phyloP scores from a whole-genome alignment of 768 basidiomycete genomes.

The Pisolithus orientalis region DNA sequence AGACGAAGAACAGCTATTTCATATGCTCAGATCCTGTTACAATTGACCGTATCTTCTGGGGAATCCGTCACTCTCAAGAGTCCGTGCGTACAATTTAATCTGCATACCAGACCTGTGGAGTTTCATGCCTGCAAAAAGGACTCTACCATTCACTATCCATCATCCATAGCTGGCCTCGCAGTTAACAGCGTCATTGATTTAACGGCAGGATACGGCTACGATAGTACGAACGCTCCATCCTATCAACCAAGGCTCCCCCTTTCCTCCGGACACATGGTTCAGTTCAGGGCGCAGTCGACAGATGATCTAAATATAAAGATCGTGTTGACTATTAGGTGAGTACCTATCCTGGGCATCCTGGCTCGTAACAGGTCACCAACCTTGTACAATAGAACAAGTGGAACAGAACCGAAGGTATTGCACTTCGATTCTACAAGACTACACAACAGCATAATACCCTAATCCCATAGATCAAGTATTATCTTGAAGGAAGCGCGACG shows the following conservation, averaged over 20 bases:
- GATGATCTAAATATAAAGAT: slow-evolving; percentile 40
- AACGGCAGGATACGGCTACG: slow-evolving; percentile 58
- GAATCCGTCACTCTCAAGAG: slow-evolving; percentile 54
- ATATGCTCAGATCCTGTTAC: slow-evolving; percentile 61
- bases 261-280: slow-evolving; percentile 83
- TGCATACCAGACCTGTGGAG: neutral
- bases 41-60: slow-evolving; percentile 62
- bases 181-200: slow-evolving; percentile 68
- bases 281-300: slow-evolving; percentile 51
- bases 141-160: slow-evolving; percentile 42
- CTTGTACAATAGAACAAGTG: slow-evolving; percentile 56
- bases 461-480: slow-evolving; percentile 68
- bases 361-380: neutral
- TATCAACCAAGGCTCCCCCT: slow-evolving; percentile 58
- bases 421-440: neutral
- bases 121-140: slow-evolving; percentile 5
- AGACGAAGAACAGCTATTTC: slow-evolving; percentile 84
- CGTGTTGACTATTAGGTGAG: slow-evolving; percentile 65
- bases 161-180: slow-evolving; percentile 49
- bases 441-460: neutral
- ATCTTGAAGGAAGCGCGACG: slow-evolving; percentile 72
- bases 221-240: slow-evolving; percentile 64
- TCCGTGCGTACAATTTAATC: slow-evolving; percentile 15
- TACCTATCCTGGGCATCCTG: neutral
- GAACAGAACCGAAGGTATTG: slow-evolving; percentile 82